Conservation (phyloP, 805 yeast species). For the Pichia thaimueangensis region DNA sequence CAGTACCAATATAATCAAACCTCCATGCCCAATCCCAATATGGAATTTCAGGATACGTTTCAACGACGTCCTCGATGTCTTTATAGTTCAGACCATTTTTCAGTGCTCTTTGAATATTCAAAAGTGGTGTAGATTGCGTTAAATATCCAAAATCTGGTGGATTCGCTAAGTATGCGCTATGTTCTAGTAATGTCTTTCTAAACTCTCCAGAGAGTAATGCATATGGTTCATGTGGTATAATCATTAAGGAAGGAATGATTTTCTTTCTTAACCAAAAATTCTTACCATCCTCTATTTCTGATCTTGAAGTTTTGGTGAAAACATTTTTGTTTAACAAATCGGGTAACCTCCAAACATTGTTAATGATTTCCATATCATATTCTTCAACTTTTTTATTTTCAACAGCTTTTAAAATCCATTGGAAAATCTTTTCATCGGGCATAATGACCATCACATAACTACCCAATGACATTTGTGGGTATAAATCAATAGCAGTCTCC, state of each 20-base stretch:
- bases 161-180: constrained; percentile 36
- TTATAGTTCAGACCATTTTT: constrained; percentile 1
- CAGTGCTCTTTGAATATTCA: constrained; percentile 12
- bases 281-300: constrained; percentile 7
- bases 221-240: constrained; percentile 47
- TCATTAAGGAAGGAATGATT: constrained; percentile 25
- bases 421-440: constrained; percentile 33
- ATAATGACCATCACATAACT: constrained; percentile 55
- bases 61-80: constrained; percentile 12
- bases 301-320: neutral
- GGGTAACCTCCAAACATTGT: constrained; percentile 29
- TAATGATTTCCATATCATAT: constrained; percentile 50
- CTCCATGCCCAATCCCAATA: constrained; percentile 19
- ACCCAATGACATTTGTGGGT: constrained; percentile 24
- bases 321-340: constrained; percentile 14
- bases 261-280: neutral
- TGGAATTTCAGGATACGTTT: constrained; percentile 8
- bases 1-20: constrained; percentile 7
- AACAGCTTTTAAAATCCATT: constrained; percentile 21
- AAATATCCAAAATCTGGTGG: constrained; percentile 35
- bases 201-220: constrained; percentile 49
- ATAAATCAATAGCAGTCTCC: constrained; percentile 8
- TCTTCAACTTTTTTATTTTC: constrained; percentile 30
- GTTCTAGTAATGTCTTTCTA: constrained; percentile 27
- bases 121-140: constrained; percentile 8